Evolutionary conservation across 2,329 filamentous ascomycete species (phyloP).

Genomic region (Metarhizium rileyi): DNA sequence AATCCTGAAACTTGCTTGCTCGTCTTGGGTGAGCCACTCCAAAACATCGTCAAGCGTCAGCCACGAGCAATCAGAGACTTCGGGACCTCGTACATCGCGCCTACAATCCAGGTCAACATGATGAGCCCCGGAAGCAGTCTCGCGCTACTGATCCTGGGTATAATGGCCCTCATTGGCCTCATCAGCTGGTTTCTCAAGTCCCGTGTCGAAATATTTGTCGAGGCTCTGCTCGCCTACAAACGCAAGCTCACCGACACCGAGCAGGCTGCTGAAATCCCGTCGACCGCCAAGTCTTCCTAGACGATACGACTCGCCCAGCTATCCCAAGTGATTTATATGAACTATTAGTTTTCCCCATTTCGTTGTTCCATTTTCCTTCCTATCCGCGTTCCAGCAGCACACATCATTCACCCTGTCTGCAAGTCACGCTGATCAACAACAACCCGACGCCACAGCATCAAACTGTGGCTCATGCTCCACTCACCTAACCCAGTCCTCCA

Average conservation of each 20-base stretch:
- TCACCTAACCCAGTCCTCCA: neutral
- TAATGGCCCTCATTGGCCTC: conserved; percentile 19
- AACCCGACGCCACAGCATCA: neutral
- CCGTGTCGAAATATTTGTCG: conserved; percentile 20
- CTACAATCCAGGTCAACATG: conserved; percentile 3
- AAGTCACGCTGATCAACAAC: no score
- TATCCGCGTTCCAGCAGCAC: neutral
- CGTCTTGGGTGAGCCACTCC: no score
- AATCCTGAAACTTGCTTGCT: no score
- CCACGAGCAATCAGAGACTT: neutral
- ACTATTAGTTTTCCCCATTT: neutral
- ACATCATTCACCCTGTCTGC: neutral
- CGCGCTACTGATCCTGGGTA: conserved; percentile 21
- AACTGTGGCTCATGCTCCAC: neutral
- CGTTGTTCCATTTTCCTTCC: neutral
- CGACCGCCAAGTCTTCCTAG: neutral
- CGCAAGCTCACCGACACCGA: neutral
- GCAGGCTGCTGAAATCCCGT: neutral
- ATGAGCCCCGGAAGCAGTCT: conserved; percentile 13
- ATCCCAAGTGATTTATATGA: neutral
- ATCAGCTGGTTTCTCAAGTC: conserved; percentile 21
- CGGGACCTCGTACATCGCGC: neutral
- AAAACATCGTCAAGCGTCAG: no score
- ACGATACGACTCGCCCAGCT: neutral
- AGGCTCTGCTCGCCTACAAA: conserved; percentile 15